Evolutionary conservation across 176 grass and related monocot species (phyloP).

Genomic region (Paspalum notatum): DNA sequence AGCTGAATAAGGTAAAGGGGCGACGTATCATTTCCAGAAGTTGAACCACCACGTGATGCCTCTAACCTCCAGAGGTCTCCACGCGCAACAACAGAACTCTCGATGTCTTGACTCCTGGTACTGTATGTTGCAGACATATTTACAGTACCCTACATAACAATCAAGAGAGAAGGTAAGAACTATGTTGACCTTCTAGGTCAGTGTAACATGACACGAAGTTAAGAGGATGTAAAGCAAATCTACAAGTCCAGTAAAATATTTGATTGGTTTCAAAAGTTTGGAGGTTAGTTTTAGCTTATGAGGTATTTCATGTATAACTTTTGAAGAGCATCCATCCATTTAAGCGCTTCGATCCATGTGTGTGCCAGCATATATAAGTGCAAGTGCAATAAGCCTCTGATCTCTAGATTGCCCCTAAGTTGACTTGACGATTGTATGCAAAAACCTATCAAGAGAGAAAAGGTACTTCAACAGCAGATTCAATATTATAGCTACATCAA

Average conservation of each 20-base stretch:
- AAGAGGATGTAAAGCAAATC: not conserved
- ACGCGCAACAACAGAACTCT: constrained; percentile 89
- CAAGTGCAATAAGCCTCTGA: not conserved
- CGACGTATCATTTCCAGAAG: constrained; percentile 70
- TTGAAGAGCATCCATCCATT: not conserved
- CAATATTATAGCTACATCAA: not conserved
- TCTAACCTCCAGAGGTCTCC: constrained; percentile 92
- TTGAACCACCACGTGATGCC: constrained; percentile 75
- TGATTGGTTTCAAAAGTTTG: not conserved
- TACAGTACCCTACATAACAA: constrained; percentile 69
- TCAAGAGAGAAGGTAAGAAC: constrained; percentile 33
- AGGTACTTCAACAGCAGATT: not conserved
- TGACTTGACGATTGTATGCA: not conserved
- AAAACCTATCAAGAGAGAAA: not conserved
- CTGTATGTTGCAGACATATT: constrained; percentile 82
- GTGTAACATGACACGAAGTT: not conserved
- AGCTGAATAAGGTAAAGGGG: constrained; percentile 93
- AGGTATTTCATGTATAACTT: not conserved
- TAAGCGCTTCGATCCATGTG: not conserved
- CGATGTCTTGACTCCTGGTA: constrained; percentile 68
- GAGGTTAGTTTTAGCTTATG: not conserved
- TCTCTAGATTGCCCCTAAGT: not conserved
- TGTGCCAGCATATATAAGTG: too few species aligned
- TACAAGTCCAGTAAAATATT: not conserved
- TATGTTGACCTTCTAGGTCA: not conserved